Percentiles rank a stretch among this genome's conserved stretches.
Evolutionary conservation across 192 early-diverging fungal species (phyloP).

Genomic region (Coemansia pectinata): DNA sequence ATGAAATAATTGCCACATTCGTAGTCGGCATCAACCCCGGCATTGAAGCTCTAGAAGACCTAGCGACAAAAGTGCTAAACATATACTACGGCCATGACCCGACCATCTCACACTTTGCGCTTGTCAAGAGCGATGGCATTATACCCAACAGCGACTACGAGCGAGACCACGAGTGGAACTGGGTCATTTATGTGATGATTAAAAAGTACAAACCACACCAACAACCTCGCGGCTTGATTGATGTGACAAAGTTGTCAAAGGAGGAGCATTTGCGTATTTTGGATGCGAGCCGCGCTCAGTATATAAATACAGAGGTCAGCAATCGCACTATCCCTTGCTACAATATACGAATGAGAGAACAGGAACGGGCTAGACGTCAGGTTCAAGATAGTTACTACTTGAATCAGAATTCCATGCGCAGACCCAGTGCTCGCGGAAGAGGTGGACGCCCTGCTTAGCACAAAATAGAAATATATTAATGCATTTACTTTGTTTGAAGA

Average conservation of each 20-base stretch:
- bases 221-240: not conserved
- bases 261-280: not conserved
- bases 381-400: not conserved
- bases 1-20: not conserved
- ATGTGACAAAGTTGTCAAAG: not conserved
- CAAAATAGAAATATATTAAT: not conserved
- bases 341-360: not conserved
- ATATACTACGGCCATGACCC: not conserved
- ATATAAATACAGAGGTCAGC: not conserved
- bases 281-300: not conserved
- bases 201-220: not conserved
- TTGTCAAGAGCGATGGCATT: not conserved
- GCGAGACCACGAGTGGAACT: slow-evolving; percentile 1
- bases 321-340: not conserved
- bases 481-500: slow-evolving; percentile 1
- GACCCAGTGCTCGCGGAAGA: not conserved
- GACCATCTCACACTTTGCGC: not conserved
- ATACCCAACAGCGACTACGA: not conserved
- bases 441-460: not conserved
- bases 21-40: not conserved
- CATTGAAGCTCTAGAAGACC: not conserved
- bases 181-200: not conserved
- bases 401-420: not conserved
- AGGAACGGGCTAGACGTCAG: not conserved
- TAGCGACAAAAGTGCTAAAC: not conserved